phyloP scores from a whole-genome alignment of 192 early-diverging fungal species.

The Chytriomyces sp. region DNA sequence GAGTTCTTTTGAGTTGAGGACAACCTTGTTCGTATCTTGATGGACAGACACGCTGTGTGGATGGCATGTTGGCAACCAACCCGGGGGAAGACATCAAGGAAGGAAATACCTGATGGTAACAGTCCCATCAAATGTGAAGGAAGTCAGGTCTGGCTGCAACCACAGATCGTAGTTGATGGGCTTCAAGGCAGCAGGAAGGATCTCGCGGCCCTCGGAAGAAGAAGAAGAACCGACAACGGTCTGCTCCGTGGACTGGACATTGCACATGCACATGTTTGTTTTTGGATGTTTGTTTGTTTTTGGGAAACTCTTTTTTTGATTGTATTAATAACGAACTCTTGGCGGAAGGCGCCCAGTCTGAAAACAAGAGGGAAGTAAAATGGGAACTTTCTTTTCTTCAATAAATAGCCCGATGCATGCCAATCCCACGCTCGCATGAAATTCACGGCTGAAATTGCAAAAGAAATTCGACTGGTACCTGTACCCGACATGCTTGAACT shows the following conservation, averaged over 20 bases:
- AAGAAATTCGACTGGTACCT: not conserved
- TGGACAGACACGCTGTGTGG: not conserved
- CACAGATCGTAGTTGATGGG: not conserved
- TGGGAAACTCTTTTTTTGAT: not conserved
- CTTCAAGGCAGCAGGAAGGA: not conserved
- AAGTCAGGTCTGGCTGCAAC: slow-evolving; percentile 25
- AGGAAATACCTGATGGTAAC: slow-evolving; percentile 70
- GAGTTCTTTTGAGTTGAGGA: slow-evolving; percentile 18
- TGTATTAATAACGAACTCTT: not conserved
- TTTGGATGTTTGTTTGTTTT: not conserved
- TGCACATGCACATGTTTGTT: slow-evolving; percentile 20
- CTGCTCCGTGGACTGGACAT: slow-evolving; percentile 15
- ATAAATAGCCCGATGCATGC: too few species aligned
- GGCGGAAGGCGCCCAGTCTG: not conserved
- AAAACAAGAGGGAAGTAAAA: too few species aligned
- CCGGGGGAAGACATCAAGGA: not conserved
- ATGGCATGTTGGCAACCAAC: not conserved
- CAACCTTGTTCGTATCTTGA: slow-evolving; percentile 3
- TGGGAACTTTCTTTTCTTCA: too few species aligned
- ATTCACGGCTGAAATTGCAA: not conserved
- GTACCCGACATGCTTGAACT: not conserved
- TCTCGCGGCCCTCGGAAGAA: not conserved
- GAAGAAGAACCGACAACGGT: slow-evolving; percentile 8
- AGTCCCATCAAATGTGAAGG: slow-evolving; percentile 77
- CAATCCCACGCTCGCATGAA: too few species aligned